These are phyloP conservation scores for Dichotomocladium elegans DNA, from an alignment of 371 early-diverging fungal species.

Conservation along the genomic window DNA sequence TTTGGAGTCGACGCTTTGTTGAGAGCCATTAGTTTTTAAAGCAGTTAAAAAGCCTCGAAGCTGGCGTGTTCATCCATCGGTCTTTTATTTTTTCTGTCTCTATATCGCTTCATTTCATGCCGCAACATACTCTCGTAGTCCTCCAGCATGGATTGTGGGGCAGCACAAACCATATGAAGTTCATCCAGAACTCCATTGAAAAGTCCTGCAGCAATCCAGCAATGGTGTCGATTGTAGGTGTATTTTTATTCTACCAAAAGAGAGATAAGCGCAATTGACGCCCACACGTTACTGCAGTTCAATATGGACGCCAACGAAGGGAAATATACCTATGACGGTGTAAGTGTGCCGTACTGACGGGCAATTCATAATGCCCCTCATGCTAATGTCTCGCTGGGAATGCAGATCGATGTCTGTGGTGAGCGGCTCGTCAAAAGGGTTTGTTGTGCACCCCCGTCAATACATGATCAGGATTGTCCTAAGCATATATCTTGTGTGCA, in stretches of 20 bases:
- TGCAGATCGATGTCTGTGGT: slow-evolving; percentile 60
- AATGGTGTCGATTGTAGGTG: slow-evolving; percentile 27
- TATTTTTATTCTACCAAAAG: background rate
- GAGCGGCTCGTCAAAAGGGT: slow-evolving; percentile 43
- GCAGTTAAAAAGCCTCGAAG: too few relatives aligned
- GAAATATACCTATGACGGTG: slow-evolving; percentile 63
- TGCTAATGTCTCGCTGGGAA: background rate
- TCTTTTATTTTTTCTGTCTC: too few relatives aligned
- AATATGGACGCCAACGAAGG: slow-evolving; percentile 52
- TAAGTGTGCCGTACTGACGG: background rate
- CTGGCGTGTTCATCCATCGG: too few relatives aligned
- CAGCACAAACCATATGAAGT: slow-evolving; percentile 48
- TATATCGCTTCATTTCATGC: background rate
- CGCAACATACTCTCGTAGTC: slow-evolving; percentile 36
- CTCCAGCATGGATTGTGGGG: slow-evolving; percentile 72
- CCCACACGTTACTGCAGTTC: slow-evolving; percentile 27
- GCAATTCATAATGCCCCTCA: background rate
- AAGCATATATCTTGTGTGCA: background rate
- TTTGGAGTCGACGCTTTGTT: too few relatives aligned
- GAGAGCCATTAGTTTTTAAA: too few relatives aligned
- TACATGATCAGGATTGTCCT: background rate
- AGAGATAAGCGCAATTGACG: background rate
- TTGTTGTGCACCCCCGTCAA: too few relatives aligned
- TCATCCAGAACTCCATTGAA: slow-evolving; percentile 33
- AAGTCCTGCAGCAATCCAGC: slow-evolving; percentile 22